Evolutionary conservation across 1,284 basidiomycete genomes (phyloP).

Genomic region (Puccinia polysora): DNA sequence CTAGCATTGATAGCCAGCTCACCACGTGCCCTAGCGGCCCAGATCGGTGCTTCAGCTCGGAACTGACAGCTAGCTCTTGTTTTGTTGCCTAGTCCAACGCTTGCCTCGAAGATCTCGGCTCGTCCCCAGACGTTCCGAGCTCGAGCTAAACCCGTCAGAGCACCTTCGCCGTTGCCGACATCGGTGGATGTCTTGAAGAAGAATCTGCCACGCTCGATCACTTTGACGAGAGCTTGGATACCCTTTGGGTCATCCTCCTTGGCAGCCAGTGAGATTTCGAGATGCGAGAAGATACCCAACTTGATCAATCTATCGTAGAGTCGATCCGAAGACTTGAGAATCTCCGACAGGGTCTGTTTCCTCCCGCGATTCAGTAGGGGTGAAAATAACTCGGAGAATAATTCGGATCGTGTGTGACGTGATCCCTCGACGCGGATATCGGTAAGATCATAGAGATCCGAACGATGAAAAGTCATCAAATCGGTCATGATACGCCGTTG

Average conservation of each 20-base stretch:
- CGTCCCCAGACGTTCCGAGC: conserved; percentile 86
- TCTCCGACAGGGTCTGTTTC: conserved; percentile 59
- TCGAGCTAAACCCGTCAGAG: conserved; percentile 73
- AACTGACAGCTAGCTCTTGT: conserved; percentile 78
- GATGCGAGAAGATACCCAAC: conserved; percentile 69
- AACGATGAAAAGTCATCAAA: conserved; percentile 13
- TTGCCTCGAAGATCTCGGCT: conserved; percentile 80
- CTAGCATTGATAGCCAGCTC: conserved; percentile 63
- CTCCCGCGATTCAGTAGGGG: conserved; percentile 59
- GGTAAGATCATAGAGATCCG: conserved; percentile 56
- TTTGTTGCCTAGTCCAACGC: conserved; percentile 77
- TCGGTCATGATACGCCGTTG: conserved; percentile 15
- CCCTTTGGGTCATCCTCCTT: conserved; percentile 64
- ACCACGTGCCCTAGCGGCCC: conserved; percentile 56
- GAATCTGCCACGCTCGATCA: conserved; percentile 71
- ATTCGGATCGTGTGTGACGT: conserved; percentile 67
- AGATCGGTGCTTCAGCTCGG: conserved; percentile 61
- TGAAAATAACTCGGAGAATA: conserved; percentile 70
- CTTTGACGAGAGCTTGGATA: conserved; percentile 77
- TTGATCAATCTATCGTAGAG: conserved; percentile 64
- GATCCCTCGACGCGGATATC: conserved; percentile 77
- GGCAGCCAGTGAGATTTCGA: conserved; percentile 69
- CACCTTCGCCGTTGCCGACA: conserved; percentile 88
- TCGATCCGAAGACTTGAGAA: conserved; percentile 65
- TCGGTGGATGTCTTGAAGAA: conserved; percentile 84